Base-by-base conservation (phyloP, 192 early-diverging fungal species). In the Coemansia umbellata region DNA sequence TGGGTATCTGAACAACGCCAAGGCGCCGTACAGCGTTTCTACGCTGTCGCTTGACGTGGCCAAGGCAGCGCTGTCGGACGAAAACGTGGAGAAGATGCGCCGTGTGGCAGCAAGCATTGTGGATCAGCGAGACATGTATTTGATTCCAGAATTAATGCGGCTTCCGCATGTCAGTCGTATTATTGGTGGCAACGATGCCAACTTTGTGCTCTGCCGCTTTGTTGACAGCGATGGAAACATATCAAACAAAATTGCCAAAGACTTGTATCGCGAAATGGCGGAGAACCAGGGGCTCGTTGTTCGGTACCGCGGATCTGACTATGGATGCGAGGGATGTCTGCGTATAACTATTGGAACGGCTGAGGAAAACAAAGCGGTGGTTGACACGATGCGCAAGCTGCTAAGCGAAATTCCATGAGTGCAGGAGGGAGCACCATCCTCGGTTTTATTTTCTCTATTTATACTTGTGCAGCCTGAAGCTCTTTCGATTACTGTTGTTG, bases 1-100 rank as follows among this genome's bases (percentile, higher is more conserved):
- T n/a, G 62, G 67, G 14, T 82, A 94, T 49, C 82, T 99, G 74
- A 98, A 98, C 80, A 95, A 92, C 33, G 87, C 95, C 50, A 99
- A 99, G 76, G 97, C 97, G 17, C 97, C 97, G 7, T 99, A 99
- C 80, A 99, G 95, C 67, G 89, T 99, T 42, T 90, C 88, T 23
- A 91, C 94, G 14, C 84, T 87, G 30, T 88, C 93, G 26, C 87
- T 93, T 47, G 51, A 78, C 23, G 73, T 93, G 28, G 95, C 90
- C 10, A 78, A 79, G 37, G 66, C 84, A 4, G 97, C 97, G 4
- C 80, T 99, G 22, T 80, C 81, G 33, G 69, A 75, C 28, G 72
- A 79, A 21, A 90, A 88, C 26, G 51, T 95, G 19, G 60, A 47
- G 11, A 78, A 69, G 24, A 95, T 96, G 88, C 58, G 63, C 14